Evolutionary conservation across 768 basidiomycete species (phyloP), one percentile per base, ranked within the genome.

Genomic region (Lactarius vividus): DNA sequence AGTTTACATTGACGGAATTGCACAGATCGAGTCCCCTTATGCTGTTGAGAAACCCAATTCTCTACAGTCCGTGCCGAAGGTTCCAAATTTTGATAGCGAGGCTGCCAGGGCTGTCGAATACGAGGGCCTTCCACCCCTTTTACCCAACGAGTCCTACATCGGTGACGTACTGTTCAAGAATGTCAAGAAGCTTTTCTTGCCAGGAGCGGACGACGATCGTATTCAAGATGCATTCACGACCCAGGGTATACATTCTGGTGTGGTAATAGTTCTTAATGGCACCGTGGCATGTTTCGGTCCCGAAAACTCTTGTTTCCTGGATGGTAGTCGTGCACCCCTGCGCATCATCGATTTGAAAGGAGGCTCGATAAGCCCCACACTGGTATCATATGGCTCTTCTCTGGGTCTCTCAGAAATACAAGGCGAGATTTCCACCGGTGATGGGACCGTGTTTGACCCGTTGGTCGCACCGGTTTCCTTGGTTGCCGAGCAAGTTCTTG

Each of bases 1-100:
- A 71, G 91, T 93, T 31, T 96, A 88, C 81, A 91, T 96, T 69
- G 94, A 97, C 74, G 94, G 94, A 2, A 86, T 93, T 64, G 73
- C 85, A 4, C 93, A 96, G 71, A 80, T 90, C 79, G 56, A 74
- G 77, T n/a, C 81, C 5, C 64, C 67, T 40, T 57, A 68, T 33
- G 65, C 67, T 33, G 29, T 64, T 23, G 64, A 77, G 63, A 68
- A 72, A 15, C 66, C 64, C 7, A 11, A 65, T 13, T 67, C 61
- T 23, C 75, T 78, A 55, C 80, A 80, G 57, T 60, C 74, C 20
- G 71, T 74, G 4, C 89, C 91, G 0, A 77, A 75, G 49, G 85
- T 86, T 2, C 91, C 92, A 0, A 80, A 89, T 70, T 95, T 88
- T 69, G 85, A 88, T 71, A 78, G 82, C 56, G 92, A 93, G 70